Conservation (phyloP, 2,329 filamentous ascomycete genomes). For the Pseudocercospora pini-densiflorae region DNA sequence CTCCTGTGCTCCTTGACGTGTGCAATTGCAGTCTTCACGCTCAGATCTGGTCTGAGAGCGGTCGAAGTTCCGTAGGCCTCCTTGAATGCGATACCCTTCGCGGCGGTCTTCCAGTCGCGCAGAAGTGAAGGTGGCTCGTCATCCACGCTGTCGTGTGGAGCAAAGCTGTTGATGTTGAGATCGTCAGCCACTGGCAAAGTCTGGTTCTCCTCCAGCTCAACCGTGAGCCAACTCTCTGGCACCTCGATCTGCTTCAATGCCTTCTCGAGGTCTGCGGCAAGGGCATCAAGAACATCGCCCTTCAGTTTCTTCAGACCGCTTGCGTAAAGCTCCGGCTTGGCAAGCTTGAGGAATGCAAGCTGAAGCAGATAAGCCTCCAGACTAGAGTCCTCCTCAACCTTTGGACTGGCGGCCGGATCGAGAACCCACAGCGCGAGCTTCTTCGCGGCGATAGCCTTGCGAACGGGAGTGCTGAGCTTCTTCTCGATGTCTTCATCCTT, state of each 20-base stretch:
- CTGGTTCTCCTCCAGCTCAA: conserved; percentile 62
- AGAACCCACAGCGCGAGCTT: conserved; percentile 74
- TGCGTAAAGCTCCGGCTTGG: conserved; percentile 67
- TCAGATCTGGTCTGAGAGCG: conserved; percentile 80
- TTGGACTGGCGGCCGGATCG: conserved; percentile 70
- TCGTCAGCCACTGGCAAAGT: conserved; percentile 62
- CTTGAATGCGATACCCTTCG: conserved; percentile 90
- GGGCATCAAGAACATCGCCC: conserved; percentile 65
- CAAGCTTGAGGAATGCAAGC: conserved; percentile 80
- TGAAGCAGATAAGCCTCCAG: conserved; percentile 73
- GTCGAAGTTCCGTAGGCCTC: conserved; percentile 82
- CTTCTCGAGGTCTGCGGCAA: conserved; percentile 65
- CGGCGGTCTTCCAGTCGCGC: conserved; percentile 79
- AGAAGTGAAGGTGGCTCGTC: conserved; percentile 68
- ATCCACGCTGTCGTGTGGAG: conserved; percentile 76
- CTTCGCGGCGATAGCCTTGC: conserved; percentile 73
- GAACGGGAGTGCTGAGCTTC: conserved; percentile 72
- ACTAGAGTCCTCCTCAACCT: conserved; percentile 66
- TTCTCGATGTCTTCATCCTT: conserved; percentile 92
- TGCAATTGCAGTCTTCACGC: conserved; percentile 83
- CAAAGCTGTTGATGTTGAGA: conserved; percentile 81
- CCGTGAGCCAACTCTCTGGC: conserved; percentile 78
- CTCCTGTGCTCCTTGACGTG: conserved; percentile 95
- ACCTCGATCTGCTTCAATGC: conserved; percentile 75
- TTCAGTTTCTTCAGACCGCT: conserved; percentile 70